Evolutionary conservation across 2,329 filamentous ascomycete genomes (phyloP).

Genomic region (Penicillium frequentans): DNA sequence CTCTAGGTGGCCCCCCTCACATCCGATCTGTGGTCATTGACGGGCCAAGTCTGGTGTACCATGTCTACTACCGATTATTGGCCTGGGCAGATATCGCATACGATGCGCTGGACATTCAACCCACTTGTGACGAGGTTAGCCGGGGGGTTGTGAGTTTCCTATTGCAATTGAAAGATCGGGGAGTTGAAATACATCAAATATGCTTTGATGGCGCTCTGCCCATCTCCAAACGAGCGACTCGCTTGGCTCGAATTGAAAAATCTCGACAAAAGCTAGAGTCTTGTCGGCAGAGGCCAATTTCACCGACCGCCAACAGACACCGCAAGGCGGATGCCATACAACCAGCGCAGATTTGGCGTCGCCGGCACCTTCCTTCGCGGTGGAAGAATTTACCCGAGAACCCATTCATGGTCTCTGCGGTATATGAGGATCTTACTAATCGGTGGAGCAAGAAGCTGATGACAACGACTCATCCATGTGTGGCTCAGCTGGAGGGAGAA

Average conservation of each 20-base stretch:
- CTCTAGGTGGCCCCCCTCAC: conserved; percentile 6
- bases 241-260: conserved; percentile 61
- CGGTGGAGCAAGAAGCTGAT: conserved; percentile 36
- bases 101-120: conserved; percentile 54
- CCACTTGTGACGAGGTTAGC: conserved; percentile 65
- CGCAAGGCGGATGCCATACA: conserved; percentile 15
- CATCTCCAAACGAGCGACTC: conserved; percentile 60
- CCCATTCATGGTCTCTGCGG: conserved; percentile 73
- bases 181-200: conserved; percentile 65
- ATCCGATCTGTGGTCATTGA: conserved; percentile 61
- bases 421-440: conserved; percentile 68
- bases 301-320: conserved; percentile 2
- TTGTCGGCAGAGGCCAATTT: conserved; percentile 36
- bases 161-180: conserved; percentile 54
- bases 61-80: conserved; percentile 63
- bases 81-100: conserved; percentile 35
- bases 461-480: conserved; percentile 5
- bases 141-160: conserved; percentile 63
- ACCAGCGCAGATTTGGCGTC: conserved; percentile 27
- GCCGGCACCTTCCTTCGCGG: conserved; percentile 24
- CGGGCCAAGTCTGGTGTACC: conserved; percentile 75
- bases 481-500: conserved; percentile 17
- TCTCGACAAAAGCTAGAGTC: conserved; percentile 58
- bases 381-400: conserved; percentile 50
- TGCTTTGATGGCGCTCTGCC: conserved; percentile 88